Base-by-base conservation (phyloP, 371 early-diverging fungal genomes). In the Phascolomyces articulosus region DNA sequence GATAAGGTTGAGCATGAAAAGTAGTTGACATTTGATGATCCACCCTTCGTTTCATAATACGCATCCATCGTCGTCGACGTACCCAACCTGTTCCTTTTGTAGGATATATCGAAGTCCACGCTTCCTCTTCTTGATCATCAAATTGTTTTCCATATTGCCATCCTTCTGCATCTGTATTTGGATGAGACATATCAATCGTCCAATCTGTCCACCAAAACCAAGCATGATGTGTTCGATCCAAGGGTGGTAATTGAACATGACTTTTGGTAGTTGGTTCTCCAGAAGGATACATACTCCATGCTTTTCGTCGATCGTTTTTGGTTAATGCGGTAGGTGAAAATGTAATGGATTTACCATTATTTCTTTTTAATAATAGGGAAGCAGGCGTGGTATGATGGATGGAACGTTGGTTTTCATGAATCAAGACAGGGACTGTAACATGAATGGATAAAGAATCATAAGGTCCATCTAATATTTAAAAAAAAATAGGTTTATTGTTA, bases 141-240 rank as follows among this genome's bases (percentile, higher is more conserved):
- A 88, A 83, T 1, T 79, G 79, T 53, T 73, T 74, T 3, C 85
- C 84, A 61, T 93, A 93, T 61, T 88, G 87, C 89, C 91, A 90
- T 0, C 90, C 90, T 8, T 71, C 74, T 2, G 75, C 69, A 60
- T 90, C 88, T 2, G 81, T 73, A 28, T 72, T 73, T 7, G 90
- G 88, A 68, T 89, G 82, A 18, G 78, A 80, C 31, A 79, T 73
- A 68, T 92, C 93, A 24, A 91, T 69, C n/a, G 80, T 77, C 94
- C 94, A 93, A 54, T 93, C 94, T 7, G 89, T 90, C 28, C 91
- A 58, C 94, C 94, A 93, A 66, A 89, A 92, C 93, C 93, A 93
- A 15, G 66, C 34, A 18, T 70, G n/a, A n/a, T n/a, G 6, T 11
- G 34, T 44, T 44, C 44, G 44, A 4, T 44, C 47, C 10, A 59